Base-by-base conservation (phyloP, 306 rosid species). In the Glycine latifolia region DNA sequence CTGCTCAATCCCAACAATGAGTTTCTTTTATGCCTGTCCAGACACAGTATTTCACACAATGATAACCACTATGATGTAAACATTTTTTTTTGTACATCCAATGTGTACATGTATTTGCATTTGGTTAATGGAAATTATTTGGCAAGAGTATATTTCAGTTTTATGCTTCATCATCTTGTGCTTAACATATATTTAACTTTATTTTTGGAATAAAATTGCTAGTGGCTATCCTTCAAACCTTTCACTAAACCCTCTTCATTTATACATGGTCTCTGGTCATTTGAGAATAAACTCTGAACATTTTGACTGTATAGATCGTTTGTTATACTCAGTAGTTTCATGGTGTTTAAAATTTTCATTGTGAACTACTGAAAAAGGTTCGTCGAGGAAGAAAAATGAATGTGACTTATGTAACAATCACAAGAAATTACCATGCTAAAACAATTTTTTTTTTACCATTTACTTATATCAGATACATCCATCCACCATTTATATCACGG, bases 1-100 rank as follows among this genome's bases (percentile, higher is more conserved):
- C 85, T 53, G 61, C 88, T 66, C 69, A 80, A 58, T 65, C 90
- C 10, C 84, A 47, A 71, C 39, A 50, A 12, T 71, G 63, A 71
- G 15, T 48, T 52, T 68, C 26, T 67, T 37, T 3, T 47, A 26
- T 53, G 44, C 17, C 7, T 62, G 8, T 68, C 52, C 68, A 20
- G n/a, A 35, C 52, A 58, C 61, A 37, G 35, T 56, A 69, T 65
- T 72, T 55, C n/a, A 8, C 31, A 26, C 31, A 26, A 26, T 37
- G 9, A 43, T 35, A 15, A 4, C 53, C 69, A 7, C 10, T 16
- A 50, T 58, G 35, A 13, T 84, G 92, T 87, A 84, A 72, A 84
- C 88, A 73, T 72, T 67, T 20, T 43, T 41, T 26, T 26, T 26
- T 10, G 31, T 56, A 47, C 44, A 35, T 50, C 7, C 53, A 43